phyloP scores from a whole-genome alignment of 106 monocot genomes.

The Dioscorea zingiberensis region DNA sequence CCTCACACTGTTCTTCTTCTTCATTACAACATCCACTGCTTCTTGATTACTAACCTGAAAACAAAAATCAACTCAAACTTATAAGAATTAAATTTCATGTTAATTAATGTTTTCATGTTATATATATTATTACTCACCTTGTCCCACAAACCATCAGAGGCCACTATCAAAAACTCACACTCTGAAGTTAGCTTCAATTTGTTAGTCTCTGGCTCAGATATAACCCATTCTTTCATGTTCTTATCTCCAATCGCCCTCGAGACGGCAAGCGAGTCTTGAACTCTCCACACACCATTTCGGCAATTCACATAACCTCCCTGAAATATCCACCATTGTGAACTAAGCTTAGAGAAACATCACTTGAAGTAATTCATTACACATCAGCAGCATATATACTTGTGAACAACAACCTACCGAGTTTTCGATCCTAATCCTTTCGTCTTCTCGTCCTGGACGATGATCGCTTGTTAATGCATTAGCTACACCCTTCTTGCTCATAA shows the following conservation, averaged over 20 bases:
- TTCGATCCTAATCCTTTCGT: slow-evolving; percentile 53
- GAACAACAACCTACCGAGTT: slow-evolving; percentile 28
- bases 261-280: slow-evolving; percentile 60
- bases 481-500: slow-evolving; percentile 31
- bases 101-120: neutral
- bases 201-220: slow-evolving; percentile 52
- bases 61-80: neutral
- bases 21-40: slow-evolving; percentile 53
- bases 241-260: slow-evolving; percentile 67
- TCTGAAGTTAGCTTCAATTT: slow-evolving; percentile 32
- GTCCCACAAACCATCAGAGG: slow-evolving; percentile 80
- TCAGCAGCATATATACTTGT: too few species aligned
- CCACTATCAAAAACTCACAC: slow-evolving; percentile 52
- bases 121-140: slow-evolving; percentile 28
- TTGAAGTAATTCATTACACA: too few species aligned
- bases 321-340: too few species aligned
- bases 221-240: slow-evolving; percentile 71
- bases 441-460: slow-evolving; percentile 41
- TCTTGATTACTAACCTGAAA: slow-evolving; percentile 58
- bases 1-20: slow-evolving; percentile 9
- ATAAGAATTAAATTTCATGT: neutral
- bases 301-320: slow-evolving; percentile 74
- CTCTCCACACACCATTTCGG: slow-evolving; percentile 66
- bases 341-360: too few species aligned
- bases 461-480: slow-evolving; percentile 57